Evolutionary conservation across 2,329 filamentous ascomycete species (phyloP), one percentile per base, ranked within the genome.

Genomic region (Aspergillus sclerotialis): DNA sequence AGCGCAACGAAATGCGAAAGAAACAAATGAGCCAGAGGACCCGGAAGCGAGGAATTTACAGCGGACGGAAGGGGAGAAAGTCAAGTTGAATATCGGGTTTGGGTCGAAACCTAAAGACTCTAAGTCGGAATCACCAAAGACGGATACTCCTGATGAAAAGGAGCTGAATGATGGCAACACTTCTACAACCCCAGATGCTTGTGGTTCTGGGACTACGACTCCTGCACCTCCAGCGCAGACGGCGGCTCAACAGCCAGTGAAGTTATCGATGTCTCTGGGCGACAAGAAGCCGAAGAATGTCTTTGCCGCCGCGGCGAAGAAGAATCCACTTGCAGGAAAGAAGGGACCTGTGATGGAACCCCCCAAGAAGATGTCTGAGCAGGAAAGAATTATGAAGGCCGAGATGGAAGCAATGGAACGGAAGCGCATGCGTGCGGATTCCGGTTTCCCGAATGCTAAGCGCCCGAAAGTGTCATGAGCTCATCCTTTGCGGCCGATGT

Each of bases 321-420:
- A 87, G 65, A 90, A 89, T 44, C 78, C 80, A 0, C 64, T 86
- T 2, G 72, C 75, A 2, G 65, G 72, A 3, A 86, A 86, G 60
- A 86, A 85, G 56, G 72, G 69, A 8, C 63, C 75, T 3, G 55
- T 59, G 13, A 56, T 61, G 36, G 77, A 78, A 41, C 73, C 74
- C 35, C 80, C 78, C 2, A 87, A 84, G 69, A 92, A 84, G 52
- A 90, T 94, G 75, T 90, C 84, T 50, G 86, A 93, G 55, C 82
- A 81, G 3, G 87, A 90, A 62, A 75, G 82, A 34, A 93, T 92
- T 51, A 94, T 94, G 88, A 85, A 82, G 60, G 82, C 84, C 49
- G 84, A 89, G 53, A 60, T 63, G 57, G 58, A 61, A 35, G 52
- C 56, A 21, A 72, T 86, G 61, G 82, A 87, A 48, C 70, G 73